A percentile compares a stretch with the other conserved stretches of the same genome.
These are phyloP conservation scores for Nothophoma quercina DNA, from an alignment of 2,329 filamentous ascomycete species.

Conservation along the genomic window DNA sequence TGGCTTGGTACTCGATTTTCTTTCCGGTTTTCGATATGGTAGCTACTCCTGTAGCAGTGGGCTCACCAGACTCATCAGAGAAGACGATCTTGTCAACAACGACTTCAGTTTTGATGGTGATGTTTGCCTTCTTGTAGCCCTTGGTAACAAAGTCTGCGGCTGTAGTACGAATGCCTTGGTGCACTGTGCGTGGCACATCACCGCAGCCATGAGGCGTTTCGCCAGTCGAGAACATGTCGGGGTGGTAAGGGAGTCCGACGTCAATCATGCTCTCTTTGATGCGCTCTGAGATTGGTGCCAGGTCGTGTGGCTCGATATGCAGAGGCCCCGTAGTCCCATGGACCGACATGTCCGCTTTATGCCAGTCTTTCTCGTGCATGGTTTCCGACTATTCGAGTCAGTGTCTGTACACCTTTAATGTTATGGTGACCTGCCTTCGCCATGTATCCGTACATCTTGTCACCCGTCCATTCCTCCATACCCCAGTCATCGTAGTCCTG, in stretches of 20 bases:
- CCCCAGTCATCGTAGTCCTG: constrained; percentile 65
- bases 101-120: constrained; percentile 43
- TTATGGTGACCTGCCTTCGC: constrained; percentile 50
- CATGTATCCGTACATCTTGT: constrained; percentile 66
- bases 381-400: constrained; percentile 55
- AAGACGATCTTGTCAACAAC: constrained; percentile 58
- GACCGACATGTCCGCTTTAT: constrained; percentile 56
- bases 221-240: constrained; percentile 66
- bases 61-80: constrained; percentile 38
- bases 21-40: constrained; percentile 54
- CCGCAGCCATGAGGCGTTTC: constrained; percentile 43
- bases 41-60: constrained; percentile 57
- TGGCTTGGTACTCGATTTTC: constrained; percentile 42
- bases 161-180: constrained; percentile 38
- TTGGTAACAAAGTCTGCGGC: constrained; percentile 53
- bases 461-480: constrained; percentile 63
- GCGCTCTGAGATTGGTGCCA: constrained; percentile 65
- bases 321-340: constrained; percentile 61
- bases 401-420: neutral
- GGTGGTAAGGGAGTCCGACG: constrained; percentile 62
- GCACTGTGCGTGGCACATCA: constrained; percentile 40
- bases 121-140: constrained; percentile 46
- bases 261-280: constrained; percentile 64
- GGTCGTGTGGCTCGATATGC: constrained; percentile 64
- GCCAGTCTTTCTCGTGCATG: constrained; percentile 66